phyloP scores from a whole-genome alignment of 371 early-diverging fungal species.

The Gilbertella persicaria region DNA sequence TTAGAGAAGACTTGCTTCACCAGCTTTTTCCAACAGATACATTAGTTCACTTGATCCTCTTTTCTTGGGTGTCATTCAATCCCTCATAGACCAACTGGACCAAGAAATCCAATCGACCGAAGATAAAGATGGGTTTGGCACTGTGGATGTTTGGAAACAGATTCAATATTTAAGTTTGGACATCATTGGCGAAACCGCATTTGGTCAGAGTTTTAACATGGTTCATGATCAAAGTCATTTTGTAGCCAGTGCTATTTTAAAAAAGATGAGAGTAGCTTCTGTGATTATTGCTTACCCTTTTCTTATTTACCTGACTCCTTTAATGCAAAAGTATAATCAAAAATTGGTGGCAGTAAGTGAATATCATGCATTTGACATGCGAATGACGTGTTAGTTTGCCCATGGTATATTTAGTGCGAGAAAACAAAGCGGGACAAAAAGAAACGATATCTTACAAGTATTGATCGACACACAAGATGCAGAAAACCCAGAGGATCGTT shows the following conservation, averaged over 20 bases:
- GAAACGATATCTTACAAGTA: conserved; percentile 36
- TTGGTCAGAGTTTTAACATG: conserved; percentile 46
- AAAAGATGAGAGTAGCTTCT: too few species aligned
- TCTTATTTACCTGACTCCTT: too few species aligned
- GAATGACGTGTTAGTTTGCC: conserved; percentile 33
- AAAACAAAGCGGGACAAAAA: conserved; percentile 7
- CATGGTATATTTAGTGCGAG: conserved; percentile 22
- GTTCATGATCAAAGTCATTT: conserved; percentile 33
- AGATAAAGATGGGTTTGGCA: conserved; percentile 1
- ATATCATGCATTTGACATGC: too few species aligned
- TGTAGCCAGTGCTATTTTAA: conserved; percentile 17
- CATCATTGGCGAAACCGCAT: conserved; percentile 46
- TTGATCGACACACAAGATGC: conserved; percentile 30
- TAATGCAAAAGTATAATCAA: too few species aligned
- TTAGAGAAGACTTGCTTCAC: too few species aligned
- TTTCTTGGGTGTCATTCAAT: too few species aligned
- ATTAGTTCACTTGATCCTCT: too few species aligned
- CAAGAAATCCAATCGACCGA: background rate
- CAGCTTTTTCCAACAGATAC: too few species aligned
- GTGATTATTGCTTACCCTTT: too few species aligned
- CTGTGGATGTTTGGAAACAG: conserved; percentile 29
- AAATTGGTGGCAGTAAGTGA: too few species aligned
- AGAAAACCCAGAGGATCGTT: conserved; percentile 23
- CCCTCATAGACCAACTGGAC: conserved; percentile 15
- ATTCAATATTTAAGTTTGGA: conserved; percentile 38